phyloP scores from a whole-genome alignment of 257 asterid genomes.

The Gentiana dahurica region DNA sequence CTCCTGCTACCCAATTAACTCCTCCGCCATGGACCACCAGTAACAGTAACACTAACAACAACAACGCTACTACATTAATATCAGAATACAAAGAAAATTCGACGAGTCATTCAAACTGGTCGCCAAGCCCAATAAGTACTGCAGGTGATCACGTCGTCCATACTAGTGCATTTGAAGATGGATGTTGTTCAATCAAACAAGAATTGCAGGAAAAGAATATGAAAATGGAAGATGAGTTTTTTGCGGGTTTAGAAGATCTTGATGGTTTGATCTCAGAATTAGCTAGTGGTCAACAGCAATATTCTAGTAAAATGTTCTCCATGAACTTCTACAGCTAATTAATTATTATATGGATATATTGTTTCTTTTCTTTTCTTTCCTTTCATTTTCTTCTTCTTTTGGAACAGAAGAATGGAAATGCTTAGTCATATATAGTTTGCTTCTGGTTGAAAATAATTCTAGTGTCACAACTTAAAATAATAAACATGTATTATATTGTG shows the following conservation, averaged over 20 bases:
- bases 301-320: neutral
- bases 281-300: neutral
- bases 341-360: no score
- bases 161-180: slow-evolving; percentile 6
- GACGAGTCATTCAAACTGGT: neutral
- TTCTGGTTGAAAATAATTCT: neutral
- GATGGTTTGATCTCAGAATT: slow-evolving; percentile 23
- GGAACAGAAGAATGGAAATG: neutral
- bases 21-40: slow-evolving; percentile 8
- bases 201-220: slow-evolving; percentile 21
- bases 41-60: neutral
- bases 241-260: slow-evolving; percentile 54
- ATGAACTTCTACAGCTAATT: slow-evolving; percentile 1
- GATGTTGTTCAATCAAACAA: slow-evolving; percentile 8
- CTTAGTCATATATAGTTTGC: neutral
- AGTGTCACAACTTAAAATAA: no score
- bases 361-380: no score
- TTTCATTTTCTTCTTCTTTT: no score
- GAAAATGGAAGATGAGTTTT: slow-evolving; percentile 45
- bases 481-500: no score
- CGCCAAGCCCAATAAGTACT: slow-evolving; percentile 7
- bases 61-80: neutral
- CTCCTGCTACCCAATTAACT: slow-evolving; percentile 6
- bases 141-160: no score
- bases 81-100: slow-evolving; percentile 5